Conservation (phyloP, 2,329 filamentous ascomycete species). For the Trichoderma simmonsii region DNA sequence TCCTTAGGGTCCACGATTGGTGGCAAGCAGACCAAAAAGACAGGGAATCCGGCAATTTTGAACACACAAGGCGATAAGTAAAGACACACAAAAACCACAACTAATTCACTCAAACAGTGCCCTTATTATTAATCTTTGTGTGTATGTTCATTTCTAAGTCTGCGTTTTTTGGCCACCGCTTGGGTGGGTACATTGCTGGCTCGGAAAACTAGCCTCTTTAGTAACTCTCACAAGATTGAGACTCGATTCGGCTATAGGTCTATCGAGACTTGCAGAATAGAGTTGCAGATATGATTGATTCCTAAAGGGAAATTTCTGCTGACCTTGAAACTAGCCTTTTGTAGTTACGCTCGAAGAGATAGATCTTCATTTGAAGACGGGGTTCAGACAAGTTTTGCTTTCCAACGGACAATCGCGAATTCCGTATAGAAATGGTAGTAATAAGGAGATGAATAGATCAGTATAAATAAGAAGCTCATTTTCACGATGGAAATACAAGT, state of each 20-base stretch:
- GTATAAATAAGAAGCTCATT: neutral
- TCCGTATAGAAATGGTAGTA: neutral
- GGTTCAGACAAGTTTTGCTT: neutral
- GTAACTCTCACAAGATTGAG: neutral
- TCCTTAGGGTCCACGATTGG: neutral
- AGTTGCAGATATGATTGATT: neutral
- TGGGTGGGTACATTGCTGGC: too few relatives aligned
- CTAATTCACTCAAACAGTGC: too few relatives aligned
- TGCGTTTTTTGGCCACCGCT: too few relatives aligned
- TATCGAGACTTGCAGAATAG: neutral
- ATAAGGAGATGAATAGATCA: neutral
- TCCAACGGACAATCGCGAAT: neutral
- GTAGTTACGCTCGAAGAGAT: neutral
- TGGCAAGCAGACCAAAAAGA: too few relatives aligned
- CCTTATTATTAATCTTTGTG: too few relatives aligned
- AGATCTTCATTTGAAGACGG: neutral
- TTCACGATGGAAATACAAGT: neutral
- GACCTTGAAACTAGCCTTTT: neutral
- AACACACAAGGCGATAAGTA: too few relatives aligned
- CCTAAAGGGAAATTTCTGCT: conserved; percentile 20
- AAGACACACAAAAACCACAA: too few relatives aligned
- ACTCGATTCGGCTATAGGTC: too few relatives aligned
- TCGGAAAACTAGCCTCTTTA: neutral
- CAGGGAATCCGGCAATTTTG: too few relatives aligned
- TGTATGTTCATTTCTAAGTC: too few relatives aligned